Base-by-base conservation (phyloP, 2,329 filamentous ascomycete species). In the Venturia asperata region DNA sequence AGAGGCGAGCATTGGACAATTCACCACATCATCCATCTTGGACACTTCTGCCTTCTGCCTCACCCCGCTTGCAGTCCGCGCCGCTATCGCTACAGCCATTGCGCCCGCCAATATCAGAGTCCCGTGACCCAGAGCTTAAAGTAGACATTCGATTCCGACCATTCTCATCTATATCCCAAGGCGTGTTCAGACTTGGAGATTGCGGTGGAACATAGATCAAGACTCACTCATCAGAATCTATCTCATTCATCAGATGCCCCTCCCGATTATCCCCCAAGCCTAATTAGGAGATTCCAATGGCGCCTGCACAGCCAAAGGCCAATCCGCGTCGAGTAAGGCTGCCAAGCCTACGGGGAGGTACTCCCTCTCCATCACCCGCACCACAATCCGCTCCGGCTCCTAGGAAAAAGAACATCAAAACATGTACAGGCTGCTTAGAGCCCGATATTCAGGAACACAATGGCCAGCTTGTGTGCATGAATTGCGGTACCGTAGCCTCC, bases 401-500 rank as follows among this genome's bases (percentile, higher is more conserved):
- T 3, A 19, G 37, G 37, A 42, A 45, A 13, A 61, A 43, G 24
- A 61, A 61, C 42, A 61, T 61, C 60, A 42, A 45, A 27, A 42
- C 37, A 24, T 61, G 60, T 45, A 42, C 60, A 0, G 60, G 60
- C 60, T 61, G 60, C n/a, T 15, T 30, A 43, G 34, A 56, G 13
- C 21, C 52, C 34, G 43, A 66, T 19, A 34, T 66, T 24, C 34
- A 47, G 13, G 64, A 66, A 21, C 39, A 58, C 37, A 49, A 61
- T 42, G 60, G 60, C 47, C 61, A 64, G 43, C 39, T 66, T 30
- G 81, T 90, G 69, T 97, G 94, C 77, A 85, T 87, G 67, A 88
- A 85, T 60, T 97, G 94, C 76, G 93, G 92, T 82, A 87, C 86
- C 67, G 86, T 96, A 69, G 85, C 93, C 65, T 88, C 90, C 70